Evolutionary conservation across 2,329 filamentous ascomycete species (phyloP), one percentile per base, ranked within the genome.

Genomic region (Aplosporella prunicola): DNA sequence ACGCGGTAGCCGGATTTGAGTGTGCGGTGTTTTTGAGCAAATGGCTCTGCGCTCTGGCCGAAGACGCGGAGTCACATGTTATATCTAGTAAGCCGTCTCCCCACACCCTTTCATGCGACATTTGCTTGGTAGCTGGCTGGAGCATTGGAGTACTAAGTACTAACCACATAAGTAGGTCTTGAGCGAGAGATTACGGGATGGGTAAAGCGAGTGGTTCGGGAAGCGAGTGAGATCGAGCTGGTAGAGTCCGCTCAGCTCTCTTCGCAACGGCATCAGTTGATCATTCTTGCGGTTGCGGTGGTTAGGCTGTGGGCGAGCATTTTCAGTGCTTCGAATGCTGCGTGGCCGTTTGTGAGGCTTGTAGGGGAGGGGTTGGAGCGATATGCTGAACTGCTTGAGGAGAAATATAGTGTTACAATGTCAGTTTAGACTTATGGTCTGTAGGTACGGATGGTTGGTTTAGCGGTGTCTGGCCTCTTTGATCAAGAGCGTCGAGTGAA

Each of bases 11-110:
- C 16, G 29, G 25, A 9, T 35, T 35, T 7, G 33, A 35, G 24
- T 28, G 33, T 10, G 33, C 24, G 17, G n/a, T 35, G 5, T 35
- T 35, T 11, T 18, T 35, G 13, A 35, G 33, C 33, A 35, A 35
- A n/a, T 35, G 33, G 33, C 18, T 35, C 5, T 28, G 22, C 17
- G 23, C 5, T 8, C 13, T 35, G 3, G 25, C 33, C 9, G 11
- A 32, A 5, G 30, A 13, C 5, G 4, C 8, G 10, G n/a, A n/a
- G 30, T 8, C 13, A 9, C 18, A 18, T 16, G 9, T 32, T 16
- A 32, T 10, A 18, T 16, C 10, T 32, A 10, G n/a, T 32, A 11
- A 20, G 33, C 25, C 27, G 24, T 11, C 29, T 11, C 25, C 2
- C 2, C 17, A 10, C 17, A 35, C 5, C 33, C 24, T 15, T 20